Evolutionary conservation across 805 yeast genomes (phyloP).

Genomic region (Candida vaughaniae): DNA sequence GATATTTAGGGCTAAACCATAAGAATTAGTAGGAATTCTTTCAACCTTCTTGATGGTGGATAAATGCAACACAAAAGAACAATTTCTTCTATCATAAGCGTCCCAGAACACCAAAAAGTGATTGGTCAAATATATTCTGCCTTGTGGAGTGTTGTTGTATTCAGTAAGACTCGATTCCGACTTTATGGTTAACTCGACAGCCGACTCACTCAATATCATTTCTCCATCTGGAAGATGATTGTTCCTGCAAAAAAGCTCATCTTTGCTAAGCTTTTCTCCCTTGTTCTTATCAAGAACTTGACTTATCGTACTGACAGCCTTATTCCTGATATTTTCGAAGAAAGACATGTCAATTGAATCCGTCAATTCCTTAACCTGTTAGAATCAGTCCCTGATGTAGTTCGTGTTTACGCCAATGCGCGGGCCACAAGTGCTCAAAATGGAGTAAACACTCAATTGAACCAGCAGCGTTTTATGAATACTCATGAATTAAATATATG

Average conservation of each 20-base stretch:
- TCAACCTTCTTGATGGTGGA: slow-evolving; percentile 83
- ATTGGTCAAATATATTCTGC: slow-evolving; percentile 63
- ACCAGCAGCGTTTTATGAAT: too few species aligned
- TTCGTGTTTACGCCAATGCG: background rate
- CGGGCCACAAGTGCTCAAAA: background rate
- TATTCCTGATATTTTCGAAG: slow-evolving; percentile 46
- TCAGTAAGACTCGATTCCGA: slow-evolving; percentile 20
- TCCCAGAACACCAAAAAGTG: slow-evolving; percentile 77
- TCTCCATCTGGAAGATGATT: slow-evolving; percentile 75
- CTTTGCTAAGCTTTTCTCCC: slow-evolving; percentile 52
- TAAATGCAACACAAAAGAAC: slow-evolving; percentile 69
- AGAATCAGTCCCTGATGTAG: background rate
- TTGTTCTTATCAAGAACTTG: slow-evolving; percentile 44
- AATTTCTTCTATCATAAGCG: slow-evolving; percentile 62
- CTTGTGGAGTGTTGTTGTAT: slow-evolving; percentile 48
- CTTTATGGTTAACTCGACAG: slow-evolving; percentile 53
- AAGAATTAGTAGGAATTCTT: slow-evolving; percentile 72
- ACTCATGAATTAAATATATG: background rate
- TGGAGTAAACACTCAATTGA: background rate
- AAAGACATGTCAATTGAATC: slow-evolving; percentile 42
- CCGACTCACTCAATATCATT: slow-evolving; percentile 58
- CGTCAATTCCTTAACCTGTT: too few species aligned
- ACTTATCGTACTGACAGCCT: slow-evolving; percentile 45
- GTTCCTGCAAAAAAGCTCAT: slow-evolving; percentile 66
- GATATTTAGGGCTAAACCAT: slow-evolving; percentile 75